Evolutionary conservation across 352 stramenopile genomes (phyloP).

Genomic region (Phytophthora podocarpi): DNA sequence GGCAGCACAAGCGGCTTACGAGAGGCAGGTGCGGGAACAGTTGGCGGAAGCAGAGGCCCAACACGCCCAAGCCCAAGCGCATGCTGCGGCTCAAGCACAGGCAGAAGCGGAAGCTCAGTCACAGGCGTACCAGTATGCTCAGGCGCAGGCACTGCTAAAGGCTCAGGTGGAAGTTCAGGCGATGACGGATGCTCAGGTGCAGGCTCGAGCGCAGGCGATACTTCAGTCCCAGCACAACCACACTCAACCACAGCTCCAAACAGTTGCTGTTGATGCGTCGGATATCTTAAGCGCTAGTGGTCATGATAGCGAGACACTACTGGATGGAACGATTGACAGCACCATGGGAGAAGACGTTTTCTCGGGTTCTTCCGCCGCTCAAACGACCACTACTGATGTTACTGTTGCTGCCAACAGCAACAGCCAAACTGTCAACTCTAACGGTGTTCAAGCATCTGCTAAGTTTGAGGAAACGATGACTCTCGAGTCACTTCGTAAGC

Average conservation of each 20-base stretch:
- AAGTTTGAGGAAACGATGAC: constrained; percentile 71
- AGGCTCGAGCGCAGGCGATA: constrained; percentile 35
- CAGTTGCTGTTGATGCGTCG: constrained; percentile 30
- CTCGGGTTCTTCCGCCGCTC: constrained; percentile 24
- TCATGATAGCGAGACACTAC: constrained; percentile 57
- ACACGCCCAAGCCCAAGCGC: constrained; percentile 34
- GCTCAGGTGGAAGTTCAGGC: constrained; percentile 32
- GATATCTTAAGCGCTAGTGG: constrained; percentile 52
- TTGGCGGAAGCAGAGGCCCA: constrained; percentile 42
- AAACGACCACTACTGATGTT: constrained; percentile 32
- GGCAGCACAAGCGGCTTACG: constrained; percentile 19
- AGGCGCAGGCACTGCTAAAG: constrained; percentile 30
- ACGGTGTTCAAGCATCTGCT: constrained; percentile 7
- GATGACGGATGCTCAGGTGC: constrained; percentile 18
- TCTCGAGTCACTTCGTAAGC: constrained; percentile 58
- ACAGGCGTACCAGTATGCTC: constrained; percentile 41
- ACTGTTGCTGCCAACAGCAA: constrained; percentile 25
- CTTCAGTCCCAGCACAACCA: constrained; percentile 35
- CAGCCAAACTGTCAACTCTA: background rate
- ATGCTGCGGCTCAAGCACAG: constrained; percentile 39
- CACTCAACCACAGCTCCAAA: constrained; percentile 29
- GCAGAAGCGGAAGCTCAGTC: constrained; percentile 45
- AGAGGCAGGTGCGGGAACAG: constrained; percentile 33
- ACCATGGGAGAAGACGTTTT: constrained; percentile 55
- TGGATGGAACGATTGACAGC: constrained; percentile 60